Evolutionary conservation across 306 rosid species (phyloP), one percentile per base, ranked within the genome.

Genomic region (Oxytropis ochrocephala): DNA sequence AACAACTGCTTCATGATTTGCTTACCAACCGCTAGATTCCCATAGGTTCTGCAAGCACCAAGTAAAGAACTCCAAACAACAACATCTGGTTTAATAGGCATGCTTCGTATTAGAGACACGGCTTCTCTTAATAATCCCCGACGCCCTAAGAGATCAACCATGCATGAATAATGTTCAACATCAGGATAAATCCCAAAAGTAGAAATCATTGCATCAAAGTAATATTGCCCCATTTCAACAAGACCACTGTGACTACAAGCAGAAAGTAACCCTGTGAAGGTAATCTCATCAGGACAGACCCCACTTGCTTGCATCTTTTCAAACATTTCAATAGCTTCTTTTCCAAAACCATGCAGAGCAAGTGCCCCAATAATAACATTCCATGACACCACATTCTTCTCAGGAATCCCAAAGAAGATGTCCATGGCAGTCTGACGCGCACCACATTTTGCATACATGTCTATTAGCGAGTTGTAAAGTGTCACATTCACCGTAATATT

Each of bases 1-100:
- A 86, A 63, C 55, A 91, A 53, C 48, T 88, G 96, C 81, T 88
- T 91, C 49, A 86, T 77, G 61, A 91, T 85, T 65, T 68, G 85
- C 85, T 75, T 85, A 44, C 83, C 88, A 41, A 88, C 71, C 57
- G 81, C 81, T 32, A 85, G 61, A 46, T 80, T 81, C 32, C 96
- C 84, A 16, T 82, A 73, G 65, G 78, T 85, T 72, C 87, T 81
- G 79, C 91, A 91, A 76, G 93, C 93, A 78, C 97, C 82, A 11
- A 91, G 96, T 78, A 88, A 74, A 69, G 93, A 89, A 36, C 96
- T 89, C 91, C 84, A 88, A 43, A 87, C 80, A 7, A 91, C 91
- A 9, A 80, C 81, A 61, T 91, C 96, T 0, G 93, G 89, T 75
- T 80, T 88, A 79, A 83, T 47, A 10, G 88, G 88, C 97, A 91